Percentiles rank a stretch among this genome's conserved stretches.
These are phyloP conservation scores for Arabidopsis hybrid DNA, from an alignment of 441 rosid genomes.

Conservation along the genomic window DNA sequence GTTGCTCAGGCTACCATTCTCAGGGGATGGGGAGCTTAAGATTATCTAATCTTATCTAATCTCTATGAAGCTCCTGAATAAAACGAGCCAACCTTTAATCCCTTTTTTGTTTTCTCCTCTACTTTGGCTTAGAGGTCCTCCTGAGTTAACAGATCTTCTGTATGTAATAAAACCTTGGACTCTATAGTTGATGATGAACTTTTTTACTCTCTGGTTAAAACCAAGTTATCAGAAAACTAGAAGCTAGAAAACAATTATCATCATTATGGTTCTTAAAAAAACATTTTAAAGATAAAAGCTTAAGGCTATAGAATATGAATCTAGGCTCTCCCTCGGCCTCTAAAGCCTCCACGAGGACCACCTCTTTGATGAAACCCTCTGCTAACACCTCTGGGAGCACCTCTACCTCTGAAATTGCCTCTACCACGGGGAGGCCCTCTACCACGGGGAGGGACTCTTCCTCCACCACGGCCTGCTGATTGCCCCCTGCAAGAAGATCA, in stretches of 20 bases:
- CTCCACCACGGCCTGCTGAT: conserved; percentile 30
- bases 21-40: conserved; percentile 90
- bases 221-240: conserved; percentile 3
- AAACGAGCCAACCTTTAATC: conserved; percentile 30
- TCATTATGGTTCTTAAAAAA: background rate
- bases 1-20: conserved; percentile 82
- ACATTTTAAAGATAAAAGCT: conserved; percentile 24
- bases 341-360: conserved; percentile 74
- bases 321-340: conserved; percentile 89
- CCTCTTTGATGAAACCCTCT: conserved; percentile 62
- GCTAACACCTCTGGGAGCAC: conserved; percentile 60
- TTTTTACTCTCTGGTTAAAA: conserved; percentile 14
- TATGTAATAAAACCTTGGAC: conserved; percentile 31
- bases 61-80: conserved; percentile 20
- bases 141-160: conserved; percentile 29
- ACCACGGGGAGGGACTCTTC: conserved; percentile 53
- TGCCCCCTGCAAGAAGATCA: conserved; percentile 38
- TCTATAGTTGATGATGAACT: conserved; percentile 4
- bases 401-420: conserved; percentile 68
- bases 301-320: conserved; percentile 30
- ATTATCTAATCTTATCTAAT: background rate
- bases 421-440: conserved; percentile 61
- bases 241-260: conserved; percentile 17
- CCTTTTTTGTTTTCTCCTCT: background rate
- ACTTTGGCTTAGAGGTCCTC: conserved; percentile 21